Conservation (phyloP, 106 monocot species). For the Cymbidium sinense region DNA sequence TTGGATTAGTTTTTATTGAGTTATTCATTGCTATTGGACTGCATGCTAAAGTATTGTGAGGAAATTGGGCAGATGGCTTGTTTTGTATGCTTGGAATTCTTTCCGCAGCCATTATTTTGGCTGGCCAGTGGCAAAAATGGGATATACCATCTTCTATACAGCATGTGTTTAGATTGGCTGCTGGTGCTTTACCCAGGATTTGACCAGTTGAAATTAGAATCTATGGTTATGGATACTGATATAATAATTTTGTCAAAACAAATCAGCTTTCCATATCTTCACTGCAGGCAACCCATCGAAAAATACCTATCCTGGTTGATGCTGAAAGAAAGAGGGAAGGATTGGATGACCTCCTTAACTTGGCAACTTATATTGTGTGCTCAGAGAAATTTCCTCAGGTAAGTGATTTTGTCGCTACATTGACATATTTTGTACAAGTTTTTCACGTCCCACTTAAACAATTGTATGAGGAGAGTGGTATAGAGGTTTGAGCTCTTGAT, state of each 20-base stretch:
- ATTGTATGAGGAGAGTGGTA: neutral
- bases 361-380: conserved; percentile 83
- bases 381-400: conserved; percentile 86
- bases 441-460: neutral
- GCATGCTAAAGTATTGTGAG: neutral
- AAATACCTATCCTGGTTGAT: conserved; percentile 87
- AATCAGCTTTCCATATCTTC: conserved; percentile 24
- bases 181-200: neutral
- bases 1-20: neutral
- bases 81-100: neutral
- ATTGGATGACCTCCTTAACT: conserved; percentile 66
- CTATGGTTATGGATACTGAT: neutral
- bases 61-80: neutral
- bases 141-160: neutral
- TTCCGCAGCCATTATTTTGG: neutral
- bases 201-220: neutral
- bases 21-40: neutral
- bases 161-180: neutral
- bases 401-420: neutral
- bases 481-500: neutral
- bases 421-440: neutral
- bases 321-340: conserved; percentile 82
- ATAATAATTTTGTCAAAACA: neutral
- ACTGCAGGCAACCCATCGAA: conserved; percentile 79
- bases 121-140: neutral